These are phyloP conservation scores for Morella rubra DNA, from an alignment of 306 rosid species.

Conservation along the genomic window DNA sequence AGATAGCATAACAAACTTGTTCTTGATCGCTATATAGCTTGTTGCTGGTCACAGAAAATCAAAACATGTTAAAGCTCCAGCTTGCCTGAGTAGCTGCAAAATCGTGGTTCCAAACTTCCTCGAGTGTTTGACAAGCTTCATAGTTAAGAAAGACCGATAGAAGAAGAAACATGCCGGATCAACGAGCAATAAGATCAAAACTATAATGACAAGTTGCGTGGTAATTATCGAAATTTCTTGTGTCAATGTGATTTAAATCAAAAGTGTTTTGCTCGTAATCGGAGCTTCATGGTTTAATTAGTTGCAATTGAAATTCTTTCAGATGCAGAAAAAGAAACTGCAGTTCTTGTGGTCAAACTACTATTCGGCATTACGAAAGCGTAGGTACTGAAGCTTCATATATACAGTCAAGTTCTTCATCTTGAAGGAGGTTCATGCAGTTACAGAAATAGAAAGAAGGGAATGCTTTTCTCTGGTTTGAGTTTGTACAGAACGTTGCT, in stretches of 20 bases:
- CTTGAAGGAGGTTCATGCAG: background rate
- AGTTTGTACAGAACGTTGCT: background rate
- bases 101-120: conserved; percentile 39
- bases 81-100: conserved; percentile 52
- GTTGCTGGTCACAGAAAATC: conserved; percentile 33
- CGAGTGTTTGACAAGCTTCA: conserved; percentile 30
- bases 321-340: conserved; percentile 23
- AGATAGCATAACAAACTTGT: too few relatives aligned
- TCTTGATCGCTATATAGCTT: conserved; percentile 11
- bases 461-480: background rate
- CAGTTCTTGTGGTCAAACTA: background rate
- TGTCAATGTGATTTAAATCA: conserved; percentile 3
- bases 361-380: conserved; percentile 10
- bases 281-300: background rate
- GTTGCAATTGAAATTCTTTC: background rate
- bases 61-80: conserved; percentile 23
- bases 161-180: conserved; percentile 23
- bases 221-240: conserved; percentile 28
- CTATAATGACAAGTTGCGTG: conserved; percentile 24
- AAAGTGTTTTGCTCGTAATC: background rate
- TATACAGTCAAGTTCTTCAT: background rate
- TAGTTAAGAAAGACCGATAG: conserved; percentile 28
- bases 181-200: conserved; percentile 12
- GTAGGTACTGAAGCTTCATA: background rate
- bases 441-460: background rate